Evolutionary conservation across 1,139 yeast species (phyloP), one percentile per base, ranked within the genome.

Genomic region (Suhomyces maxii): DNA sequence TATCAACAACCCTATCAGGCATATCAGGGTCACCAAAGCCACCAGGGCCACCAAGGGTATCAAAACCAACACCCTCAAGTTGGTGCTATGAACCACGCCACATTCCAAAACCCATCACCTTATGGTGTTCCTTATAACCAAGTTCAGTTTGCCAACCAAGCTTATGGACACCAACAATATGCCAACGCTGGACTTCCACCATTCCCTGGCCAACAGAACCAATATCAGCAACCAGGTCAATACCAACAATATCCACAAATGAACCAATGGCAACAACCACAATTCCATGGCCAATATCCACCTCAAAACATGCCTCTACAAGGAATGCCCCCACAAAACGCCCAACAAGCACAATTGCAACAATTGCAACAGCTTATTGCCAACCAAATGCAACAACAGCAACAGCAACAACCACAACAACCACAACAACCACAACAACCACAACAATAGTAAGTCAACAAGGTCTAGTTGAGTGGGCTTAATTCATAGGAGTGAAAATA

Each of bases 311-410:
- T 14, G 30, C 48, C 41, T 23, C 44, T 37, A 18, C 48, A 45
- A 28, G n/a, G n/a, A 9, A 9, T 28, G 13, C 39, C 38, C 11
- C 50, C 41, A 14, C 44, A 37, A 33, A 12, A 39, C 35, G 25
- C 40, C 6, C 54, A 46, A 33, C 50, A 46, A 7, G 44, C 47
- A 10, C 56, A 65, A 39, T 55, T 68, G 39, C 66, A 65, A 39
- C 63, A 66, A 44, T 56, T 68, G 34, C 70, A 68, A 45, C 70
- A 65, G 44, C 46, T 67, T 42, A 56, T 68, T 34, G 57, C 58
- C 23, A 61, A 58, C 39, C 68, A 64, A 42, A 50, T 63, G 33
- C 56, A 53, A 34, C 53, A 56, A 35, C 44, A 41, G 34, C 57
- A 53, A 37, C 54, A 52, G 7, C 58, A 50, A 26, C 55, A 52